Evolutionary conservation across 2,329 filamentous ascomycete genomes (phyloP), one percentile per base, ranked within the genome.

Genomic region (Lecanicillium sp.): DNA sequence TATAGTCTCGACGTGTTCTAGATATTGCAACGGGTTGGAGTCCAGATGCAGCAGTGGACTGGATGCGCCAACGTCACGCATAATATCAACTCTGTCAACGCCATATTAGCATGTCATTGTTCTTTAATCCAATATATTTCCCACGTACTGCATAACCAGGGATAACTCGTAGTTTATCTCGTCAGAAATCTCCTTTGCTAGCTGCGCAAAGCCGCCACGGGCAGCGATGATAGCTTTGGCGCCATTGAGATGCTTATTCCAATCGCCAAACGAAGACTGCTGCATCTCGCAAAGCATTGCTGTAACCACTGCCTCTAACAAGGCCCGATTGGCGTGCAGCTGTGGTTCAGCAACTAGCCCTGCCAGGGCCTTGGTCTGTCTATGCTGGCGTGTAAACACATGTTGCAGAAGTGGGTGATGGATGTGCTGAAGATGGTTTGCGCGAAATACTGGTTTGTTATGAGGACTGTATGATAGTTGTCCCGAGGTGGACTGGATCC

Each of bases 231-330:
- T 42, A 25, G 39, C 34, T 11, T 40, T 40, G 9, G 44, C 44
- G 4, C 42, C 44, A 3, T 36, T 20, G 11, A 46, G 39, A 38
- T 46, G 42, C 3, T 33, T 35, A 4, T 33, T 27, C 45, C 43
- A 47, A 6, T 38, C 33, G 9, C 45, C 43, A 42, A 45, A 47
- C 11, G 38, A 31, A 11, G 43, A 47, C 16, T 47, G 45, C 16
- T 46, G 43, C 9, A 46, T 33, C 32, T 44, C 42, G 12, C 33
- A 37, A 4, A 37, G 19, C 16, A 44, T 40, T 33, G 42, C 20
- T 4, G 33, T 40, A 4, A 37, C 36, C 5, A 46, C 29, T 9
- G 27, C 31, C 14, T 33, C 36, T 16, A 44, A 32, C 3, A 42
- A 20, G n/a, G 35, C 29, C n/a, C 42, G 38, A 3, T 35, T 34